Evolutionary conservation across 2,329 filamentous ascomycete species (phyloP).

Genomic region (Botrytis byssoidea): DNA sequence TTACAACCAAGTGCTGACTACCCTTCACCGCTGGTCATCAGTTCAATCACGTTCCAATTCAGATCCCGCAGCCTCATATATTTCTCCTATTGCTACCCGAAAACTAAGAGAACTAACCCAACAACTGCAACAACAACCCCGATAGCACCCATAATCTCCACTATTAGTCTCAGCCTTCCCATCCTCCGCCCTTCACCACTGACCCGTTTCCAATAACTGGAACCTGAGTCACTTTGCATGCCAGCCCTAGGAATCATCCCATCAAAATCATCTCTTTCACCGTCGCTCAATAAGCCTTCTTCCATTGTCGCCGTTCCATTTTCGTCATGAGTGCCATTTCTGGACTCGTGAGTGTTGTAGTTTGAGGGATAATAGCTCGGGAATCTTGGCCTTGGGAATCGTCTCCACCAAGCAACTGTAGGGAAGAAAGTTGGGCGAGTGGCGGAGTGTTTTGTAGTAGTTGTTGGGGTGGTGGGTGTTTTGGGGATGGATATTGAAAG

Average conservation of each 20-base stretch:
- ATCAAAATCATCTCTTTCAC: conserved; percentile 8
- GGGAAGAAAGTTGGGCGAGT: conserved; percentile 19
- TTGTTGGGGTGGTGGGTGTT: not conserved
- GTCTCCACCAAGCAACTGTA: conserved; percentile 18
- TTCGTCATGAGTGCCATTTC: not conserved
- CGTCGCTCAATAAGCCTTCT: conserved; percentile 15
- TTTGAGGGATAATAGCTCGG: not conserved
- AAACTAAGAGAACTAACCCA: not conserved
- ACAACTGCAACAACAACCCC: conserved; percentile 8
- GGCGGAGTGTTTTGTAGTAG: conserved; percentile 13
- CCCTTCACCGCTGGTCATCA: not conserved
- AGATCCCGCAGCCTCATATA: not conserved
- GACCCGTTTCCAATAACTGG: conserved; percentile 5
- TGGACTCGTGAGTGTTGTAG: not conserved
- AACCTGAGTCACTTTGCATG: not conserved
- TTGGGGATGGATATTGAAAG: conserved; percentile 14
- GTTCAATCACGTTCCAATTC: not conserved
- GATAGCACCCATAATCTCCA: conserved; percentile 8
- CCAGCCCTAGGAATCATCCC: not conserved
- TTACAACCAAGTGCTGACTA: not conserved
- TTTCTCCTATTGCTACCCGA: not conserved
- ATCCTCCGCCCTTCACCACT: not conserved
- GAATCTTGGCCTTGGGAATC: conserved; percentile 1
- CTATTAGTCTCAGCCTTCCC: not conserved
- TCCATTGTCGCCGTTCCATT: conserved; percentile 3